These are phyloP conservation scores for Raphanus hybrid DNA, from an alignment of 441 rosid species.

Conservation along the genomic window DNA sequence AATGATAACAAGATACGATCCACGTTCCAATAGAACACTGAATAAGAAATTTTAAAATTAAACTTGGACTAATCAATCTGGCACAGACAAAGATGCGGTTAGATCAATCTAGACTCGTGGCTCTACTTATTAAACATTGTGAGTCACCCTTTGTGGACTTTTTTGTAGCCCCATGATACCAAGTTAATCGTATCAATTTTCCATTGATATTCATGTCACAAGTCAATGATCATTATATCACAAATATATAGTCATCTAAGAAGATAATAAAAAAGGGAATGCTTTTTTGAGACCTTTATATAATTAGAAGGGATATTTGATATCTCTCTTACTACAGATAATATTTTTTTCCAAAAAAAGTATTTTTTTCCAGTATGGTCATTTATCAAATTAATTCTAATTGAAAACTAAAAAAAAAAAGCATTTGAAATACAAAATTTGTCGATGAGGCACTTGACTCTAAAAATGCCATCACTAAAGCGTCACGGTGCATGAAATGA, in stretches of 20 bases:
- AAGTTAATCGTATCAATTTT: constrained; percentile 3
- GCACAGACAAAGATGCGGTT: constrained; percentile 1
- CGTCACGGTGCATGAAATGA: constrained; percentile 44
- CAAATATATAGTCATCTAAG: constrained; percentile 2
- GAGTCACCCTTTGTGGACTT: constrained; percentile 10
- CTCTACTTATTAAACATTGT: constrained; percentile 7
- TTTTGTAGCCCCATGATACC: constrained; percentile 7
- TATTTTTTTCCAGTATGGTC: too few relatives aligned
- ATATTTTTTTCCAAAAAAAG: too few relatives aligned
- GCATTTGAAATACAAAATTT: constrained; percentile 1
- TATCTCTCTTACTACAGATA: too few relatives aligned
- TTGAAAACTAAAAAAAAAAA: background rate
- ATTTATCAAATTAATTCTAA: background rate
- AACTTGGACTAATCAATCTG: background rate
- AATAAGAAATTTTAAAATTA: constrained; percentile 4
- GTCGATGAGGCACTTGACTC: constrained; percentile 27
- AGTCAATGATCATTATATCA: constrained; percentile 10
- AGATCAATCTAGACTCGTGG: background rate
- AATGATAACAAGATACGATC: background rate
- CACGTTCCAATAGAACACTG: background rate
- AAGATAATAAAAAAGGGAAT: background rate
- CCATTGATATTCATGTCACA: constrained; percentile 12
- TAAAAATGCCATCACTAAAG: constrained; percentile 42
- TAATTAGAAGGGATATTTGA: too few relatives aligned
- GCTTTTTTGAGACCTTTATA: too few relatives aligned